A percentile compares a stretch with the other conserved stretches of the same genome.
These are phyloP conservation scores for Phytophthora cajani DNA, from an alignment of 352 stramenopile genomes.

Conservation along the genomic window DNA sequence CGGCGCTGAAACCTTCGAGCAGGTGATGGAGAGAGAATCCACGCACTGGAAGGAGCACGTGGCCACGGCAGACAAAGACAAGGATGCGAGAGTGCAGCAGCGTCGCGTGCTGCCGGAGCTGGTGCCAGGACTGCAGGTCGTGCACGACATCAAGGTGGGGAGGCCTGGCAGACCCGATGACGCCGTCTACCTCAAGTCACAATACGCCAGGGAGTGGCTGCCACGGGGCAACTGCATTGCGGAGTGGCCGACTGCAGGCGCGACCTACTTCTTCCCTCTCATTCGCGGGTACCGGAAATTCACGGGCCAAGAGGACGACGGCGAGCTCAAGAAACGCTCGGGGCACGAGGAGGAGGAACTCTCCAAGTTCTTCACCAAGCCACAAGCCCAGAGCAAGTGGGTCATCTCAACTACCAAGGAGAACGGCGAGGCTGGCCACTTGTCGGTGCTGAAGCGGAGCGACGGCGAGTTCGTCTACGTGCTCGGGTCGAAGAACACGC, in stretches of 20 bases:
- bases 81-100: conserved; percentile 52
- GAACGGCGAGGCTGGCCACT: conserved; percentile 79
- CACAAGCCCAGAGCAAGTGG: conserved; percentile 45
- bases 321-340: conserved; percentile 45
- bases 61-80: conserved; percentile 26
- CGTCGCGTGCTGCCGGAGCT: conserved; percentile 50
- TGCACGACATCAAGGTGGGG: conserved; percentile 74
- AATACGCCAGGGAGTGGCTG: conserved; percentile 73
- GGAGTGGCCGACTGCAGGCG: conserved; percentile 36
- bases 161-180: conserved; percentile 72
- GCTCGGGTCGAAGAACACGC: conserved; percentile 85
- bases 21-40: conserved; percentile 44
- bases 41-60: conserved; percentile 58
- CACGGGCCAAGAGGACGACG: conserved; percentile 82
- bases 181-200: conserved; percentile 66
- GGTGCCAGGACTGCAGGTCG: conserved; percentile 35
- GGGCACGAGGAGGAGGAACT: conserved; percentile 42
- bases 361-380: conserved; percentile 84
- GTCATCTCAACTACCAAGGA: conserved; percentile 83
- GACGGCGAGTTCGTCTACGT: conserved; percentile 76
- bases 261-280: conserved; percentile 53
- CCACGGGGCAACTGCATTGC: conserved; percentile 81
- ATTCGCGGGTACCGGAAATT: conserved; percentile 84
- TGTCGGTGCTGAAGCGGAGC: conserved; percentile 71
- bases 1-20: conserved; percentile 40